Evolutionary conservation across 108 stramenopile genomes (phyloP), one percentile per base, ranked within the genome.

Genomic region (Skeletonema tropicum): DNA sequence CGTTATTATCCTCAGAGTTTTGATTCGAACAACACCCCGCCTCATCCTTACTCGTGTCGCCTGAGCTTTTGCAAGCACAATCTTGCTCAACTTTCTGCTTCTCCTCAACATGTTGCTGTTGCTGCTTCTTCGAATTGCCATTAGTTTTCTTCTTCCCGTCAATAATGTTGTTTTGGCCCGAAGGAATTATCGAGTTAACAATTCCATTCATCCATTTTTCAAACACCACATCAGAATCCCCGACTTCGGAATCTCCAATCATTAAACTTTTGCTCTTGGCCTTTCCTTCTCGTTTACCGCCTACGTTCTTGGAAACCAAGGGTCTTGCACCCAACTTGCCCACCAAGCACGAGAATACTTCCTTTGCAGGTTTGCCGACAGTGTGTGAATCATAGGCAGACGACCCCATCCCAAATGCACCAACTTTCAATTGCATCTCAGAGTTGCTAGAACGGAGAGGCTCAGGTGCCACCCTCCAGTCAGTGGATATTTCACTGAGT

Each of bases 391-490:
- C 90, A 66, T 96, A 96, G 25, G 87, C 95, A 15, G 89, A 89
- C 36, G 90, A 91, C 58, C 95, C 95, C 92, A 96, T 90, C 1
- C 95, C 92, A 76, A 90, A 87, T 6, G 83, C 68, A 17, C 77
- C 63, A 21, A 73, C 70, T 32, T 39, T 64, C 46, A 74, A 13
- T 23, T 45, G 35, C 2, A 46, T 6, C 15, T 58, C 21, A 48
- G 38, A 59, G 41, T 60, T 58, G 33, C 74, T 81, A 17, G 75
- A 60, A 9, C 86, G 85, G n/a, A 94, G 75, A 5, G 90, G 94
- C 31, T 75, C 72, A 36, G 90, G 90, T 25, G 83, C 87, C n/a
- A 96, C 89, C 32, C 95, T 73, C 95, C 95, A 96, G 83, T 96
- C 95, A 66, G 70, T 85, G 1, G 73, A 21, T 17, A 96, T 74